phyloP scores from a whole-genome alignment of 164 flowering plant genomes.

The Piper betle region DNA sequence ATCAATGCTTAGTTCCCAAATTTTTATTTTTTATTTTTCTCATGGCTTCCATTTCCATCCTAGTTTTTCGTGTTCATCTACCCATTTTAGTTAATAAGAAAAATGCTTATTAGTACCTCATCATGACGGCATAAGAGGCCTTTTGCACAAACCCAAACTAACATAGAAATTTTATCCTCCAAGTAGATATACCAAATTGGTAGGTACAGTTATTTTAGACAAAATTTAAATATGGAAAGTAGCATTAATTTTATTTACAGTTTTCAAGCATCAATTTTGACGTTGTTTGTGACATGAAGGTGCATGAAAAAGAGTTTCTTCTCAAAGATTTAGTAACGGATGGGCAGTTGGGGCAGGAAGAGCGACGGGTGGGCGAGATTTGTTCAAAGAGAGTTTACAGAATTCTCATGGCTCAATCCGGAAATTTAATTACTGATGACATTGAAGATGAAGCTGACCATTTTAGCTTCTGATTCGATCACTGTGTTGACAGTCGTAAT shows the following conservation, averaged over 20 bases:
- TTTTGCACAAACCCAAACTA: no score
- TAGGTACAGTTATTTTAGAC: neutral
- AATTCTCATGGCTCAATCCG: conserved; percentile 81
- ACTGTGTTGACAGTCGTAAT: no score
- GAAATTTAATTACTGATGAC: conserved; percentile 72
- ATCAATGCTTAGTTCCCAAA: no score
- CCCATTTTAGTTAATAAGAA: no score
- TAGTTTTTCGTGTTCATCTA: no score
- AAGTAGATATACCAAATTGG: no score
- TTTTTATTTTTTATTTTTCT: no score
- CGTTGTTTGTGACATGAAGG: conserved; percentile 23
- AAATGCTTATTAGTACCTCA: no score
- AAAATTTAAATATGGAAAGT: no score
- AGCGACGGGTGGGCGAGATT: conserved; percentile 74
- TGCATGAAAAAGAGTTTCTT: conserved; percentile 82
- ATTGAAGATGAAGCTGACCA: conserved; percentile 87
- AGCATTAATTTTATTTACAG: neutral
- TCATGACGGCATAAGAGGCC: no score
- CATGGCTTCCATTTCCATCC: no score
- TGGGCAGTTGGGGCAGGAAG: conserved; percentile 45
- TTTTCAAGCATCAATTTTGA: neutral
- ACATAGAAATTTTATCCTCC: no score
- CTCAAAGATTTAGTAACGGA: conserved; percentile 62
- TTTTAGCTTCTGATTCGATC: conserved; percentile 19
- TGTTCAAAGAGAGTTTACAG: conserved; percentile 95